Base-by-base conservation (phyloP, 257 asterid genomes). In the Cynanchum wilfordii region DNA sequence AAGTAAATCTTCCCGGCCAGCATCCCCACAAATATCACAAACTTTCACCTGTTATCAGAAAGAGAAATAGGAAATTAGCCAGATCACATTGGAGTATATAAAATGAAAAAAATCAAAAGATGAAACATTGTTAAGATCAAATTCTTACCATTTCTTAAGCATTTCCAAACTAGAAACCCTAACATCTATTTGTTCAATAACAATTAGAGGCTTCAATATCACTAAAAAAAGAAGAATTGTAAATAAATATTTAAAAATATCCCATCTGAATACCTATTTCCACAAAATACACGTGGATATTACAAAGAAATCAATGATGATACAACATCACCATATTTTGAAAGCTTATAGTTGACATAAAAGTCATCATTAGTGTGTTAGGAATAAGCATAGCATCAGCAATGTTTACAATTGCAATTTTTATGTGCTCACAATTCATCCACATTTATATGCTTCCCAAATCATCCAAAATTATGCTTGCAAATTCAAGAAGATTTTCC, bases 21-120 rank as follows among this genome's bases (percentile, higher is more conserved):
- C 89, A 88, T 89, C 98, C 78, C 99, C 99, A 78, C 99, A 95
- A 66, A 90, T 92, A 84, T 94, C 97, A 82, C 99, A 94, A 79
- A 94, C 95, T 89, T 88, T 91, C 76, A 94, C 99, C 99, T 85
- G 71, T 86, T 36, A 15, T 2, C 49, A 64, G 15, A 4, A 36
- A 64, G 20, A 19, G 69, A 64, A 5, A 36, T 36, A 36, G 2
- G 44, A 64, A 30, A 15, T 64, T 42, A 64, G 27, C 69, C 29
- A 36, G 49, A 64, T 33, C 50, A 64, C 40, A 64, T 36, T 38
- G 29, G 50, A 19, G 29, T 17, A 36, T 47, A 36, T 15, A 64
- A 20, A 17, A 42, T 42, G 47, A 64, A 36, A 10, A 59, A 27
- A 27, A 25, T 13, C 1, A 4, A 24, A 22, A 12, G 29, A 19